Base-by-base conservation (phyloP, 768 basidiomycete species). In the Kwoniella pini region DNA sequence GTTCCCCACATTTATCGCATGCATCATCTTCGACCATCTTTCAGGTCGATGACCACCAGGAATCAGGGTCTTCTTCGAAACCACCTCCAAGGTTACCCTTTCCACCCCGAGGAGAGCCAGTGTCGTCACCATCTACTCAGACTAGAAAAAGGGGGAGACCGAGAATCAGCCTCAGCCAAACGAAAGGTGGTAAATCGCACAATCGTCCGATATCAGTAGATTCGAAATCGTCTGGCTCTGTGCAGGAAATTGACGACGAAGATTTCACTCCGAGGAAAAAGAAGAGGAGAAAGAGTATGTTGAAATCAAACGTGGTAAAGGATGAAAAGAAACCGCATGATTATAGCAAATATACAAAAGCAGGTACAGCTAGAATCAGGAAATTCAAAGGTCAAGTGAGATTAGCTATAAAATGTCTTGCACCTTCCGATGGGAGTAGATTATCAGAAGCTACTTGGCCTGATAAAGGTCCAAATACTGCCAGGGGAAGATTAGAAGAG, bases 401-500 rank as follows among this genome's bases (percentile, higher is more conserved):
- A 19, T 26, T 59, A 2, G 46, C 57, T 6, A 10, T 26, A 22
- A 59, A 59, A 24, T 59, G 57, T 33, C 46, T 59, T 13, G 57
- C 38, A 3, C 13, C 42, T 4, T 50, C 48, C 3, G 45, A 49
- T 39, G 59, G 59, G 5, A 10, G 27, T 0, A 48, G 24, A 19
- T 39, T 36, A 11, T 52, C 59, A 7, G 52, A 54, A 10, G 59
- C 44, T 24, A 27, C n/a, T 33, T 61, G 59, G 59, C 52, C 59
- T 7, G 30, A 31, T 15, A 61, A 61, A 31, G 59, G 59, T 7
- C 48, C 43, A 1, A 61, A 61, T 49, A 61, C 59, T 11, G 44
- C 51, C 1, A 48, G 36, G n/a, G 59, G 59, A 10, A 45, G 59
- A 54, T 21, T 61, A 44, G 59, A 53, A 13, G 59, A 60, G 52